Conservation (phyloP, 2,329 filamentous ascomycete species). For the Colletotrichum euphorbiae region DNA sequence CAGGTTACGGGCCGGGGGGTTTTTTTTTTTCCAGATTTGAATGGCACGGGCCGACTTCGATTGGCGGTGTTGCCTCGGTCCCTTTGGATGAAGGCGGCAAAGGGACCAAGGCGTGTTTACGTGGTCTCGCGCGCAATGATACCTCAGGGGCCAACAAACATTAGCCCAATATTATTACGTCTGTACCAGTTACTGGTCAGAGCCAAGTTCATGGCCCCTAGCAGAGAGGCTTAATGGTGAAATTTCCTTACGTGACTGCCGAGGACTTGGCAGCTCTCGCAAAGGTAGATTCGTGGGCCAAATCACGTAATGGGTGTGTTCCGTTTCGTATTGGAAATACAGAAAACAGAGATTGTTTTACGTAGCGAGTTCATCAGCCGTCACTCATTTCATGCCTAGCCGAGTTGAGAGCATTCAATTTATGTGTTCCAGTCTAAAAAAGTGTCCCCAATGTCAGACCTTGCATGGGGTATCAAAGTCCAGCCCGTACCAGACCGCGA, state of each 20-base stretch:
- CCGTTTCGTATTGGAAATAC: background rate
- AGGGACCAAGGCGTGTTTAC: constrained; percentile 1
- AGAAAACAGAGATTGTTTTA: constrained; percentile 13
- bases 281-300: background rate
- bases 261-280: background rate
- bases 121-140: constrained; percentile 22
- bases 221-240: background rate
- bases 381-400: no score
- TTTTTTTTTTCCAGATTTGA: no score
- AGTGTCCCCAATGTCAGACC: background rate
- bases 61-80: background rate
- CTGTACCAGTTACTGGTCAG: constrained; percentile 11
- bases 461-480: constrained; percentile 11
- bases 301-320: constrained; percentile 16
- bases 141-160: constrained; percentile 10
- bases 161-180: constrained; percentile 31
- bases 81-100: background rate
- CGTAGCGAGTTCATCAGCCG: background rate
- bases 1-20: background rate
- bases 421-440: constrained; percentile 3
- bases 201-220: background rate
- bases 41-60: constrained; percentile 8
- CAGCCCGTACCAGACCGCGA: background rate
- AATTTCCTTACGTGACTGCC: background rate
- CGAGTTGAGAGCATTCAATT: background rate